These are phyloP conservation scores for Trametes pubescens DNA, from an alignment of 1,284 basidiomycete species.

Conservation along the genomic window DNA sequence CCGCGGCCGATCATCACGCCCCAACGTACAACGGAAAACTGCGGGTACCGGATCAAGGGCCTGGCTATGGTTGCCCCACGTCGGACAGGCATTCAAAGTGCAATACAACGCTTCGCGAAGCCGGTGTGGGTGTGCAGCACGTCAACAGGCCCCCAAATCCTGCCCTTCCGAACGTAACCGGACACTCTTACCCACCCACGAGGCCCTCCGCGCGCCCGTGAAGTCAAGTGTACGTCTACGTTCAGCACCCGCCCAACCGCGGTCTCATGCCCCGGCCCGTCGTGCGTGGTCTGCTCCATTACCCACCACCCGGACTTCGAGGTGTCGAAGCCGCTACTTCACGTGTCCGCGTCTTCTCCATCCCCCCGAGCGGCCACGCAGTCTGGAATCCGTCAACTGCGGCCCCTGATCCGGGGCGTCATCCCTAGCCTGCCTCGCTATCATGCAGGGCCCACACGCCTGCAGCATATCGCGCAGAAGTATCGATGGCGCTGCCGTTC, in stretches of 20 bases:
- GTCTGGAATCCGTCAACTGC: not conserved
- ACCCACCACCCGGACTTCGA: not conserved
- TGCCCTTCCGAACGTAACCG: slow-evolving; percentile 12
- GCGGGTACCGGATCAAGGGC: slow-evolving; percentile 5
- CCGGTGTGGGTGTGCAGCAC: slow-evolving; percentile 6
- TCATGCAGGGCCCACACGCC: slow-evolving; percentile 1
- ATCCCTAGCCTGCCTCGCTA: not conserved
- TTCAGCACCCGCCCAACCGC: not conserved
- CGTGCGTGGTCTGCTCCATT: not conserved
- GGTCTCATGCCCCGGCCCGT: slow-evolving; percentile 11
- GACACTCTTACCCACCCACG: slow-evolving; percentile 19
- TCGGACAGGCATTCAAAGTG: slow-evolving; percentile 1
- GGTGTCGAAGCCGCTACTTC: not conserved
- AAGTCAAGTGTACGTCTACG: slow-evolving; percentile 14
- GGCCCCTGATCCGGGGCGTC: not conserved
- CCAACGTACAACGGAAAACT: slow-evolving; percentile 7
- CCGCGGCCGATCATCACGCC: slow-evolving; percentile 17
- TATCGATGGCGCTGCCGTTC: not conserved
- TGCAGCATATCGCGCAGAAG: not conserved
- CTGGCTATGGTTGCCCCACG: slow-evolving; percentile 5
- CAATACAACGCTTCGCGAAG: slow-evolving; percentile 16
- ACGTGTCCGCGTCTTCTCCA: slow-evolving; percentile 10
- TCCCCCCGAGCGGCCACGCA: not conserved
- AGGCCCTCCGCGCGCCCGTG: slow-evolving; percentile 1
- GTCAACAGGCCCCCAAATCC: slow-evolving; percentile 6